These are phyloP conservation scores for Bipolaris zeicola DNA, from an alignment of 2,329 filamentous ascomycete species.

Conservation along the genomic window DNA sequence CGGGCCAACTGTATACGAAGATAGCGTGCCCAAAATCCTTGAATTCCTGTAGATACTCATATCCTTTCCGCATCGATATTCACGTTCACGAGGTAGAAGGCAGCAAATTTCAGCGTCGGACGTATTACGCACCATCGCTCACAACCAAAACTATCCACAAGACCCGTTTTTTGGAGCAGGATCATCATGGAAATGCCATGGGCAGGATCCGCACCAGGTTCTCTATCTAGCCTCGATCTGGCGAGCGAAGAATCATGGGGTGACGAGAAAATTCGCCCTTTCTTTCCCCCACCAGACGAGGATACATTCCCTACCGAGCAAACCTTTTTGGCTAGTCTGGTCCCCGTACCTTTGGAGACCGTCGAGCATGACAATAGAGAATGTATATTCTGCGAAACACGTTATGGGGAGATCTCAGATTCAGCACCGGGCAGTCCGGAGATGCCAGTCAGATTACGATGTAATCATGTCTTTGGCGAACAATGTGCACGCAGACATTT, in stretches of 20 bases:
- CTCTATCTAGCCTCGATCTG: background rate
- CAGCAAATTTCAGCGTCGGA: too few relatives aligned
- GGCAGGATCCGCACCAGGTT: background rate
- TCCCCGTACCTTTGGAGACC: background rate
- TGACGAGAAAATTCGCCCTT: background rate
- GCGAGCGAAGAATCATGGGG: background rate
- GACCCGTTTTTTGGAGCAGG: too few relatives aligned
- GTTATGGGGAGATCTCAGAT: background rate
- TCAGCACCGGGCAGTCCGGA: background rate
- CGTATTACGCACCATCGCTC: too few relatives aligned
- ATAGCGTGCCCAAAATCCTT: too few relatives aligned
- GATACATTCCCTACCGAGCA: background rate
- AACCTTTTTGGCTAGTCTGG: background rate
- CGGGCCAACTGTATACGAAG: background rate
- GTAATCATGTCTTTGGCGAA: background rate
- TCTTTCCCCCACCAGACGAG: background rate
- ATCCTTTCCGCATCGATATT: too few relatives aligned
- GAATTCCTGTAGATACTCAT: too few relatives aligned
- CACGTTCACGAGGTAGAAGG: too few relatives aligned
- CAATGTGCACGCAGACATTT: background rate
- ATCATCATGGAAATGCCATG: too few relatives aligned
- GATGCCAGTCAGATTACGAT: background rate
- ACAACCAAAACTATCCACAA: too few relatives aligned
- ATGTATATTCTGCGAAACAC: background rate
- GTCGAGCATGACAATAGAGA: background rate